Evolutionary conservation across 257 asterid species (phyloP).

Genomic region (Solanum chilense): DNA sequence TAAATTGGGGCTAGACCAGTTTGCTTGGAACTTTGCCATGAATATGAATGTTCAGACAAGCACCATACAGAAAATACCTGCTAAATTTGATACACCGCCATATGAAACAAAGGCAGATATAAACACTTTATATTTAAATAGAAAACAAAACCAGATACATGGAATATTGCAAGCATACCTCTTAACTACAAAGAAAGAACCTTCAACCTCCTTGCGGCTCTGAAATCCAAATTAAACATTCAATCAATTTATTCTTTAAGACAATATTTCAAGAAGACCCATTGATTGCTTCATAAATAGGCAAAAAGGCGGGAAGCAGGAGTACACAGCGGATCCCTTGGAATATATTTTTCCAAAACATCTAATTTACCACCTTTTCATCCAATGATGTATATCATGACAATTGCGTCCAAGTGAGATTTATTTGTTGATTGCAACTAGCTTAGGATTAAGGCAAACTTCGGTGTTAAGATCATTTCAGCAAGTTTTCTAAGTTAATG

Average conservation of each 20-base stretch:
- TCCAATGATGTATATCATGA: neutral
- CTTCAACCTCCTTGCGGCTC: constrained; percentile 87
- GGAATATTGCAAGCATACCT: constrained; percentile 29
- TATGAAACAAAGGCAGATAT: neutral
- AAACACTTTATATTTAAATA: neutral
- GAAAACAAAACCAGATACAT: neutral
- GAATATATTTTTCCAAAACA: neutral
- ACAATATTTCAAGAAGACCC: neutral
- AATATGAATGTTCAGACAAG: neutral
- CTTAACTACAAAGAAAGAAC: constrained; percentile 78
- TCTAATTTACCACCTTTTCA: neutral
- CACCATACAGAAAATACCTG: neutral
- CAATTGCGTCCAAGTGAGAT: neutral
- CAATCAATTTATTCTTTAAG: neutral
- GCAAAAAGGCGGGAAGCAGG: neutral
- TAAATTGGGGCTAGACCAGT: neutral
- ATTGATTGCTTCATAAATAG: neutral
- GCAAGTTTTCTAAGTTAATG: neutral
- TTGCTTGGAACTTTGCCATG: neutral
- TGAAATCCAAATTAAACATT: constrained; percentile 12
- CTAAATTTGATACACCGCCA: neutral
- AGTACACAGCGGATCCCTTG: neutral
- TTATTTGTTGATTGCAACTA: neutral
- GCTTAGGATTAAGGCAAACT: neutral
- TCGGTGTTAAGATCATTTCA: neutral